phyloP scores from a whole-genome alignment of 2,329 filamentous ascomycete genomes.

The Pezicula neosporulosa region DNA sequence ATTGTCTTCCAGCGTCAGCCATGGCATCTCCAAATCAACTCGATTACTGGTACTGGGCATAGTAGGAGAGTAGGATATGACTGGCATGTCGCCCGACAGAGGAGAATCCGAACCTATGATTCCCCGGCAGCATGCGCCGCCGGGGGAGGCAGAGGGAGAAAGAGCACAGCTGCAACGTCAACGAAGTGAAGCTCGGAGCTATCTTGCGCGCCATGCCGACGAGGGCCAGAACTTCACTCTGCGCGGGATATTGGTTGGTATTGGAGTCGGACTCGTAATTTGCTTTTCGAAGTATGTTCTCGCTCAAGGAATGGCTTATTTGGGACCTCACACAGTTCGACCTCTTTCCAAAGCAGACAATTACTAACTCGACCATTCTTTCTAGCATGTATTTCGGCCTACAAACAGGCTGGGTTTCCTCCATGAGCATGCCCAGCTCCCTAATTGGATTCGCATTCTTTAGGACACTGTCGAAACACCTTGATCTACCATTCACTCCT shows the following conservation, averaged over 20 bases:
- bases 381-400: conserved; percentile 86
- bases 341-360: too few species aligned
- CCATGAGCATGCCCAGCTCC: conserved; percentile 96
- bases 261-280: conserved; percentile 83
- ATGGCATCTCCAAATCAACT: neutral
- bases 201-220: conserved; percentile 24
- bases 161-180: conserved; percentile 12
- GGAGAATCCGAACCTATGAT: conserved; percentile 6
- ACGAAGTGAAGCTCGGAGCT: conserved; percentile 23
- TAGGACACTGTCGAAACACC: conserved; percentile 68
- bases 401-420: conserved; percentile 76
- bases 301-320: too few species aligned
- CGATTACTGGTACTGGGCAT: neutral
- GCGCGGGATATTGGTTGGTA: conserved; percentile 74
- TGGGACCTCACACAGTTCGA: too few species aligned
- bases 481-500: conserved; percentile 81
- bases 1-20: too few species aligned
- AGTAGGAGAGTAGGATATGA: too few species aligned
- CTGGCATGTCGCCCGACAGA: conserved; percentile 22
- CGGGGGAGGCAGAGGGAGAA: too few species aligned
- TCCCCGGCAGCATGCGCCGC: neutral
- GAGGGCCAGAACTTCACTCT: conserved; percentile 72
- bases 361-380: too few species aligned
- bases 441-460: conserved; percentile 95
- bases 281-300: conserved; percentile 72